Percentiles rank a stretch among this genome's conserved stretches.
phyloP scores from a whole-genome alignment of 208 protist genomes.

The Zelonia costaricensis region DNA sequence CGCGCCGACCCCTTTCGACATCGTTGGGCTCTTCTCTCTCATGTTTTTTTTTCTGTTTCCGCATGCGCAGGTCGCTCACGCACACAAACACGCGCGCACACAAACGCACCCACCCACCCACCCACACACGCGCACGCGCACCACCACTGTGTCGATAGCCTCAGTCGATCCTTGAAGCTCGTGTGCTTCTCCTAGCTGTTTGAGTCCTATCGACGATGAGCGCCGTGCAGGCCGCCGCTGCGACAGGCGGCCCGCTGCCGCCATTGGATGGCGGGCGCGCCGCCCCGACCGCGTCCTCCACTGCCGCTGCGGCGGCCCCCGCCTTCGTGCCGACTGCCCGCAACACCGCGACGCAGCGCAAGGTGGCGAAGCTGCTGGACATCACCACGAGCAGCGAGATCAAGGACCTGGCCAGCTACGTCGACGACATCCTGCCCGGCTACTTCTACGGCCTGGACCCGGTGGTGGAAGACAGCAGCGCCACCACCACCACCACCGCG shows the following conservation, averaged over 20 bases:
- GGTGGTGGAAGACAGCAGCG: constrained; percentile 9
- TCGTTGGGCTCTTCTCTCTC: too few relatives aligned
- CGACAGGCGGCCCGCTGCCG: not conserved
- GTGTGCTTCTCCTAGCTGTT: too few relatives aligned
- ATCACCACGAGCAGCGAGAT: constrained; percentile 61
- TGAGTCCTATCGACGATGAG: too few relatives aligned
- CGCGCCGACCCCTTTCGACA: too few relatives aligned
- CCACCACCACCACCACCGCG: not conserved
- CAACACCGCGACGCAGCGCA: constrained; percentile 22
- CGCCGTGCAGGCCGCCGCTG: too few relatives aligned
- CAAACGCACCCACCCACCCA: too few relatives aligned
- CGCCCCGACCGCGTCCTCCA: not conserved
- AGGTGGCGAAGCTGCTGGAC: constrained; percentile 52
- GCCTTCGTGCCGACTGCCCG: constrained; percentile 1
- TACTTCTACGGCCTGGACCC: constrained; percentile 30
- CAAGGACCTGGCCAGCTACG: constrained; percentile 61
- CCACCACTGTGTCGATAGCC: too few relatives aligned
- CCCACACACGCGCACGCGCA: too few relatives aligned
- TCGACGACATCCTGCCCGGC: constrained; percentile 52
- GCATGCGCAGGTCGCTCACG: too few relatives aligned
- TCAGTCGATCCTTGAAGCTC: too few relatives aligned
- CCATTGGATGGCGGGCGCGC: not conserved
- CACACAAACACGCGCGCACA: too few relatives aligned
- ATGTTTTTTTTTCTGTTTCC: too few relatives aligned
- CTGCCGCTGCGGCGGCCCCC: not conserved